Evolutionary conservation across 331 rosid genomes (phyloP), one percentile per base, ranked within the genome.

Genomic region (Telfairia occidentalis): DNA sequence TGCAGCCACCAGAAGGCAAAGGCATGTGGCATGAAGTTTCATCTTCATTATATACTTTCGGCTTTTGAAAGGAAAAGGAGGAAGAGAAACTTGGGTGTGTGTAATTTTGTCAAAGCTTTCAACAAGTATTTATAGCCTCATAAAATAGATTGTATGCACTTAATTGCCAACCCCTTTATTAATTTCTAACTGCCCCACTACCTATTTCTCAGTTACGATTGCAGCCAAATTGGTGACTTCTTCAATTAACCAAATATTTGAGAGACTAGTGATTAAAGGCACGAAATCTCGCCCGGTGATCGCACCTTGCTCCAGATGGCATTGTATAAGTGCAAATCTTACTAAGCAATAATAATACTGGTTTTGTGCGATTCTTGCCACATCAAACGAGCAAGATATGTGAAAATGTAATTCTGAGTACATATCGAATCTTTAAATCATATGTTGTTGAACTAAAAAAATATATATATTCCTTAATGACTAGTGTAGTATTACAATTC

Each of bases 1-100:
- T 15, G 57, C 67, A 52, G 79, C 34, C 52, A 81, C 65, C 77
- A 79, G n/a, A 45, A 70, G 3, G 26, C 40, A 43, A 15, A 26
- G 9, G 2, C 58, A 40, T 16, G 75, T 0, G 55, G 19, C 0
- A 0, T 26, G 55, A 69, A 43, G 12, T 8, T 45, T 70, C n/a
- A n/a, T n/a, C 38, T 7, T 45, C 58, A 70, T 70, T 45, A n/a
- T n/a, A n/a, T n/a, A n/a, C 23, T 43, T 70, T 7, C 15, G 38
- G 55, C 13, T 45, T 70, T 55, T 10, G 26, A 26, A 18, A 34
- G 48, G 0, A 29, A 2, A 59, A 29, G 66, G 16, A 60, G 12
- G 49, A 64, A 2, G 46, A 34, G 45, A n/a, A n/a, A n/a, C n/a
- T n/a, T 60, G 42, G 12, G 29, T 64, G 26, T 61, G 72, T 42